phyloP scores from a whole-genome alignment of 148 eudicot species.

The Cornus kousa region DNA sequence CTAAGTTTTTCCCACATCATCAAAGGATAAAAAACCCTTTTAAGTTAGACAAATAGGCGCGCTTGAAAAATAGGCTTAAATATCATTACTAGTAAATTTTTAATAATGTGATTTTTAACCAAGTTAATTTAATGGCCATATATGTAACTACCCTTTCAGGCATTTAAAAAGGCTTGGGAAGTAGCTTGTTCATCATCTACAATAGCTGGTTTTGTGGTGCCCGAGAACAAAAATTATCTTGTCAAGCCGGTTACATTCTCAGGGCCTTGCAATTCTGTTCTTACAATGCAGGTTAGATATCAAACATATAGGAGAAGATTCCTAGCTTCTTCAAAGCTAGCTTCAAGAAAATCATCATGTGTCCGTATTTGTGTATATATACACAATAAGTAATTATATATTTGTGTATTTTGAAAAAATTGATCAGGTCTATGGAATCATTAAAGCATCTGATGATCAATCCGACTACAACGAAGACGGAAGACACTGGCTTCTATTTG shows the following conservation, averaged over 20 bases:
- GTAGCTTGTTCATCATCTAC: conserved; percentile 53
- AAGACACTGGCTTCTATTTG: conserved; percentile 52
- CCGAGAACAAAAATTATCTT: conserved; percentile 43
- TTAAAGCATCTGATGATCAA: conserved; percentile 47
- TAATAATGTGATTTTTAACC: neutral
- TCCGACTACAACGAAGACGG: conserved; percentile 42
- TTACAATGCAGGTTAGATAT: conserved; percentile 44
- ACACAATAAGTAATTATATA: too few species aligned
- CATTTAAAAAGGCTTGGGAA: conserved; percentile 65
- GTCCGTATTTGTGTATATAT: too few species aligned
- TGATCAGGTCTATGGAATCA: conserved; percentile 52
- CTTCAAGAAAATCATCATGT: neutral
- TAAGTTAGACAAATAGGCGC: too few species aligned
- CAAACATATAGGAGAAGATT: neutral
- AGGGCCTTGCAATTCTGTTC: conserved; percentile 59
- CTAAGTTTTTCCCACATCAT: too few species aligned
- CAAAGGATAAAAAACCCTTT: too few species aligned
- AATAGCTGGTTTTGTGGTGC: conserved; percentile 32
- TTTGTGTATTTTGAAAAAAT: too few species aligned
- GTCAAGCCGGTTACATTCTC: conserved; percentile 52
- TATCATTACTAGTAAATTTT: neutral
- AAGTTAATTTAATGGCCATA: neutral
- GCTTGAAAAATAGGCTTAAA: too few species aligned
- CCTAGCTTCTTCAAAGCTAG: too few species aligned
- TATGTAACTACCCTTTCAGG: conserved; percentile 27